Percentiles rank a stretch among this genome's conserved stretches.
These are phyloP conservation scores for Solanum hybrid DNA, from an alignment of 305 asterid genomes.

Conservation along the genomic window DNA sequence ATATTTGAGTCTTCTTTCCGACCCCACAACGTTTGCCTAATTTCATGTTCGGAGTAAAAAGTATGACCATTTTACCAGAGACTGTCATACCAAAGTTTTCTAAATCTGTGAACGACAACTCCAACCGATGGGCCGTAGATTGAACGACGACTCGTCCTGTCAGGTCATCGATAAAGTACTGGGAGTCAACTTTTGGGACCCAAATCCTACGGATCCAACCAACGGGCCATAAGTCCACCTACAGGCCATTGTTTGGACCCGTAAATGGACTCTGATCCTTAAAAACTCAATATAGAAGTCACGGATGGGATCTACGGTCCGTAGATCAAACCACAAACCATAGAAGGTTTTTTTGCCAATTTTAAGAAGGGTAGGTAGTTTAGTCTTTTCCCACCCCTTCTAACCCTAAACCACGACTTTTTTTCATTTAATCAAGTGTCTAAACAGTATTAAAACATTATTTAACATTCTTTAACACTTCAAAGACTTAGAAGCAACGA, in stretches of 20 bases:
- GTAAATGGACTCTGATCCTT: neutral
- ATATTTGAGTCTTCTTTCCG: neutral
- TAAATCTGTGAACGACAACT: too few species aligned
- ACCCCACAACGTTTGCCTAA: neutral
- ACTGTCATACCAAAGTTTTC: neutral
- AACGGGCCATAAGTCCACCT: neutral
- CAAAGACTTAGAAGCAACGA: neutral
- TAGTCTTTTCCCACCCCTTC: neutral
- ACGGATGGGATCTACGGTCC: neutral
- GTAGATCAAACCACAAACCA: neutral
- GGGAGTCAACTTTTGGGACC: neutral
- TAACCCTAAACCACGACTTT: neutral
- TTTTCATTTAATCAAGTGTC: neutral
- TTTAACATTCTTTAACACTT: neutral
- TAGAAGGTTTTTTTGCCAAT: neutral
- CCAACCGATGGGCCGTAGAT: neutral
- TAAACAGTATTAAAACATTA: neutral
- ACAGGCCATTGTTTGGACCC: neutral
- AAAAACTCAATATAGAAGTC: neutral
- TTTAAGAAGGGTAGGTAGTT: neutral
- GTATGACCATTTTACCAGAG: neutral
- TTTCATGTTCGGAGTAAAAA: neutral
- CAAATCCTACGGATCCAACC: neutral
- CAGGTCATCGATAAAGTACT: neutral
- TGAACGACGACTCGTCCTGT: neutral